Base-by-base conservation (phyloP, 1,284 basidiomycete genomes). In the Leccinum olivaceoglutinosum region DNA sequence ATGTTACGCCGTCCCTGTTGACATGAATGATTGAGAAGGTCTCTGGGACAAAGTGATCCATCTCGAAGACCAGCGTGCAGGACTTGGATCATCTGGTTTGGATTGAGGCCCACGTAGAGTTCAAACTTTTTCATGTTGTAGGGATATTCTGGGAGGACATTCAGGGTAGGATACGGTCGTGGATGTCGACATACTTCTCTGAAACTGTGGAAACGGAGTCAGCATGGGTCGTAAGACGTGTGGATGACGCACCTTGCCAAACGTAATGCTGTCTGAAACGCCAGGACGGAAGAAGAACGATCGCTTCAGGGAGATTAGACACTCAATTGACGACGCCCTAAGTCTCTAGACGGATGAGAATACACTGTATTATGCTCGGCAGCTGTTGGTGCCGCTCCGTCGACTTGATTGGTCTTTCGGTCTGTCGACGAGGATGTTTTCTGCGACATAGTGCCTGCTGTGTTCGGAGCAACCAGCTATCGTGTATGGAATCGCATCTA, bases 41-140 rank as follows among this genome's bases (percentile, higher is more conserved):
- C 71, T 92, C 90, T 2, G 83, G 25, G 25, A 79, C 74, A 2
- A 77, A 65, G 65, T 91, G 1, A 29, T 29, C 29, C 87, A 69
- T 92, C 89, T 73, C 85, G 86, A 56, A 92, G 80, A 4, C 79
- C 76, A 0, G 83, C 74, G 60, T 85, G 83, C 6, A 92, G 77
- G 21, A 86, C 82, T 73, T 89, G 83, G 2, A 78, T 82, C 82
- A 92, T 82, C 68, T 82, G 81, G 64, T 87, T 84, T 65, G 83
- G 80, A 16, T 81, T 79, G 58, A 82, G 74, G 3, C 90, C 90
- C 36, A 86, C 81, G 65, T 83, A 85, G 5, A 92, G 70, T 71
- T 86, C 87, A 77, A 92, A 88, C 60, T 90, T 88, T 71, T 90
- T 90, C 84, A 90, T 86, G 69, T 90, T 92, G 71, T 90, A 93